Percentiles rank a stretch among this genome's conserved stretches.
Evolutionary conservation across 2,329 filamentous ascomycete species (phyloP).

Genomic region (Hypoxylon sp.): DNA sequence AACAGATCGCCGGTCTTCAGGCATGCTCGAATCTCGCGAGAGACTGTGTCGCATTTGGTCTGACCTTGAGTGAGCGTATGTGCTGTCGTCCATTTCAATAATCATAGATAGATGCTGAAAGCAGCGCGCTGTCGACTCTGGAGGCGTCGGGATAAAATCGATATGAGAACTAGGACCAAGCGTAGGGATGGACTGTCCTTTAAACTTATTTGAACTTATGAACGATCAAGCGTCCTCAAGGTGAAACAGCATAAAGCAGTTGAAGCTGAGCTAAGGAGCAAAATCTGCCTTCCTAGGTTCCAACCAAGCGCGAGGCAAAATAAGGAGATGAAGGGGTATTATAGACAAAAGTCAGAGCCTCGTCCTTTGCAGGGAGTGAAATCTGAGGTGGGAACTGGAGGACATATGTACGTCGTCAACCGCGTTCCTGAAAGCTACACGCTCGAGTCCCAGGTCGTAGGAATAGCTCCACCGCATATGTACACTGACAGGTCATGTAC

Average conservation of each 20-base stretch:
- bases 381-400: constrained; percentile 42
- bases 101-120: constrained; percentile 32
- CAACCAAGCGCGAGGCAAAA: constrained; percentile 40
- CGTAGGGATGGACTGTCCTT: constrained; percentile 38
- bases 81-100: constrained; percentile 50
- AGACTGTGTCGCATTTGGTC: constrained; percentile 47
- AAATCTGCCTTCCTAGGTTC: constrained; percentile 45
- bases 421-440: constrained; percentile 45
- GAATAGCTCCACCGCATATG: constrained; percentile 38
- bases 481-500: constrained; percentile 40
- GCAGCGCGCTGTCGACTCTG: constrained; percentile 35
- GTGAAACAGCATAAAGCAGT: constrained; percentile 8
- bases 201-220: constrained; percentile 49
- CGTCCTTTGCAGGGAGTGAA: constrained; percentile 36
- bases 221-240: constrained; percentile 30
- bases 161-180: constrained; percentile 37
- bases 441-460: constrained; percentile 41
- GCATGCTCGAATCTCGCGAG: constrained; percentile 43
- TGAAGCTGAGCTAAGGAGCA: constrained; percentile 29
- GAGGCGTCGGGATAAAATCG: constrained; percentile 30
- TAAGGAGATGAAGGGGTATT: constrained; percentile 47
- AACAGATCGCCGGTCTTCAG: constrained; percentile 42
- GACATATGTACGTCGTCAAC: constrained; percentile 43
- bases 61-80: constrained; percentile 46
- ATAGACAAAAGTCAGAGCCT: constrained; percentile 47